phyloP scores from a whole-genome alignment of 495 filamentous ascomycete species.

The Neurospora hispaniola region DNA sequence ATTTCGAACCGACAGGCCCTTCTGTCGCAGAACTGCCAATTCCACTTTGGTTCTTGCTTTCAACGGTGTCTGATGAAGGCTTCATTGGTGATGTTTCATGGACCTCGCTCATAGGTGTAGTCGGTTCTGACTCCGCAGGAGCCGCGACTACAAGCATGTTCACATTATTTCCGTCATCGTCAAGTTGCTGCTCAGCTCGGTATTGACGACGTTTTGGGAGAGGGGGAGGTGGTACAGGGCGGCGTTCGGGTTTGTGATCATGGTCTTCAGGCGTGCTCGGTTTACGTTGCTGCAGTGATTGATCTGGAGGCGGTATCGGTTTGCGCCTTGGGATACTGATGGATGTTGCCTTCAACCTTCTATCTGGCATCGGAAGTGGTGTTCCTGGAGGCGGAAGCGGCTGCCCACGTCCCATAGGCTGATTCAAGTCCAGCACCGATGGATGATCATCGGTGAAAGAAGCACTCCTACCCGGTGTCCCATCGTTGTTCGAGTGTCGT shows the following conservation, averaged over 20 bases:
- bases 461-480: constrained; percentile 13
- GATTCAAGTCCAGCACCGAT: constrained; percentile 37
- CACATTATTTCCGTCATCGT: constrained; percentile 36
- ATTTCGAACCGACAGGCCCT: background rate
- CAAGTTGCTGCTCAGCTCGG: constrained; percentile 14
- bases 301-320: constrained; percentile 30
- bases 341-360: constrained; percentile 43
- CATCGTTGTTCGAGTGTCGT: constrained; percentile 34
- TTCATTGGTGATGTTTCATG: constrained; percentile 22
- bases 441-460: constrained; percentile 16
- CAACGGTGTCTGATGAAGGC: constrained; percentile 34
- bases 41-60: constrained; percentile 5
- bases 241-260: constrained; percentile 22
- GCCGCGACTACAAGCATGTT: constrained; percentile 50
- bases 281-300: constrained; percentile 15
- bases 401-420: constrained; percentile 65
- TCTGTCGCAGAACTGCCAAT: background rate
- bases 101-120: constrained; percentile 32
- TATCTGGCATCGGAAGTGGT: constrained; percentile 47
- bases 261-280: constrained; percentile 17
- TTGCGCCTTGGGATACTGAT: constrained; percentile 45
- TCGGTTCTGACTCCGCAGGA: constrained; percentile 46
- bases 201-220: constrained; percentile 22
- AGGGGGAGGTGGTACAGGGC: constrained; percentile 36
- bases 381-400: constrained; percentile 66